Conservation (phyloP, 73 alveolate species). For the Uronychia binucleata region DNA sequence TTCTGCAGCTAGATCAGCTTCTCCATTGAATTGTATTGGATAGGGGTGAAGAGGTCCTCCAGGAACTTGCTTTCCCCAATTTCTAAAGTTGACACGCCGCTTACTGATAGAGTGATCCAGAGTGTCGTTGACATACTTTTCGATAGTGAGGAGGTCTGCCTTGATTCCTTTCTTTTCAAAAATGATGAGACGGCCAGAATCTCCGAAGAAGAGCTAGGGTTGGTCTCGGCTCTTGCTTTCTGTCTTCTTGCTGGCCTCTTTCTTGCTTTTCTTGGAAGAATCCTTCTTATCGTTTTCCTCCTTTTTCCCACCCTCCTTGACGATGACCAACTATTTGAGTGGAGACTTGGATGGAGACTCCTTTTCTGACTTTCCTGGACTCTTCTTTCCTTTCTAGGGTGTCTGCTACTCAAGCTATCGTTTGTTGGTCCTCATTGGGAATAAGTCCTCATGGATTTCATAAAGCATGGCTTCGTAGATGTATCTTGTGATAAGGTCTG, state of each 20-base stretch:
- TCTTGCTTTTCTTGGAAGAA: background rate
- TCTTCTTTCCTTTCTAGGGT: background rate
- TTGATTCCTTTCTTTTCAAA: slow-evolving; percentile 62
- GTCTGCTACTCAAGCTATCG: background rate
- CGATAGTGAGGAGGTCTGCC: slow-evolving; percentile 60
- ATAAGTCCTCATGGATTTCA: background rate
- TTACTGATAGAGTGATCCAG: slow-evolving; percentile 11
- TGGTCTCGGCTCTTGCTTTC: slow-evolving; percentile 34
- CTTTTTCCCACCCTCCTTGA: background rate
- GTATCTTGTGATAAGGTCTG: background rate
- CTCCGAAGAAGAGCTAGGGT: background rate
- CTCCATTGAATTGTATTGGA: background rate
- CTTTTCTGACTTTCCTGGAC: background rate
- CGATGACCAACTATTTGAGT: background rate
- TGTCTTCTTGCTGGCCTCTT: slow-evolving; percentile 9
- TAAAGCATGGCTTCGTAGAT: background rate
- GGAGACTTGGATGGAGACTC: background rate
- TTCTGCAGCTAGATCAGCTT: slow-evolving; percentile 9
- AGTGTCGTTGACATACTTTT: slow-evolving; percentile 55
- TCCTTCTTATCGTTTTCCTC: background rate
- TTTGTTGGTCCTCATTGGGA: too few species aligned
- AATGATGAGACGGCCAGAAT: background rate
- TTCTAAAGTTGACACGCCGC: slow-evolving; percentile 18
- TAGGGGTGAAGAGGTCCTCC: background rate
- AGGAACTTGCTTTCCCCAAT: background rate